Percentiles rank a stretch among this genome's conserved stretches.
phyloP scores from a whole-genome alignment of 225 moss, liverwort and hornwort species.

The Physcomitrellopsis africana region DNA sequence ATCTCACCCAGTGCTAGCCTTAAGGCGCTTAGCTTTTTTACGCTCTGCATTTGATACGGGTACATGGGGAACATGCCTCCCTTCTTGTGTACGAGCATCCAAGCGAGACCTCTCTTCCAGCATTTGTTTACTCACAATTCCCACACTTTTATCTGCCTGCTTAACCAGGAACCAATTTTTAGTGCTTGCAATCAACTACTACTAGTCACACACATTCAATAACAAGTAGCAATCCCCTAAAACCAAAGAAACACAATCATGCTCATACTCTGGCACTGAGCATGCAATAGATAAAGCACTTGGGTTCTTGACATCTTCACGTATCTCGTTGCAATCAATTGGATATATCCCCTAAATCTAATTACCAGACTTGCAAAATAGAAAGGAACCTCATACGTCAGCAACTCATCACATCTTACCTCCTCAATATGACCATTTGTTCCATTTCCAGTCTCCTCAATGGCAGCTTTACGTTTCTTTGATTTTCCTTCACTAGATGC shows the following conservation, averaged over 20 bases:
- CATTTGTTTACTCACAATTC: constrained; percentile 80
- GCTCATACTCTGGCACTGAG: background rate
- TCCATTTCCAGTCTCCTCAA: constrained; percentile 34
- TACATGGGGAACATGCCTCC: constrained; percentile 60
- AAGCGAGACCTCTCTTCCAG: constrained; percentile 84
- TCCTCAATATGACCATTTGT: constrained; percentile 35
- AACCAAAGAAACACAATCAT: constrained; percentile 13
- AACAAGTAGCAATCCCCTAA: constrained; percentile 3
- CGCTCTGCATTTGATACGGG: constrained; percentile 75
- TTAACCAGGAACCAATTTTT: constrained; percentile 14
- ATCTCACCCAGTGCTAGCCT: constrained; percentile 68
- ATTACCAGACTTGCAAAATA: background rate
- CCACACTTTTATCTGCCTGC: constrained; percentile 49
- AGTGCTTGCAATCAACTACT: background rate
- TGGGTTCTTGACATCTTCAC: background rate
- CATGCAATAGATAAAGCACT: constrained; percentile 1
- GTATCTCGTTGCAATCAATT: background rate
- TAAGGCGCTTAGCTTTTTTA: constrained; percentile 77
- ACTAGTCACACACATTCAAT: background rate
- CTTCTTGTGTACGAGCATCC: constrained; percentile 82
- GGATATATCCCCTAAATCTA: background rate
- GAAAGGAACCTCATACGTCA: constrained; percentile 10
- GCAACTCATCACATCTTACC: constrained; percentile 24
- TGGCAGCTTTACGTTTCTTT: constrained; percentile 38
- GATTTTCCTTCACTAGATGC: constrained; percentile 28